phyloP scores from a whole-genome alignment of 2,329 filamentous ascomycete species.

The Monosporascus sp. region DNA sequence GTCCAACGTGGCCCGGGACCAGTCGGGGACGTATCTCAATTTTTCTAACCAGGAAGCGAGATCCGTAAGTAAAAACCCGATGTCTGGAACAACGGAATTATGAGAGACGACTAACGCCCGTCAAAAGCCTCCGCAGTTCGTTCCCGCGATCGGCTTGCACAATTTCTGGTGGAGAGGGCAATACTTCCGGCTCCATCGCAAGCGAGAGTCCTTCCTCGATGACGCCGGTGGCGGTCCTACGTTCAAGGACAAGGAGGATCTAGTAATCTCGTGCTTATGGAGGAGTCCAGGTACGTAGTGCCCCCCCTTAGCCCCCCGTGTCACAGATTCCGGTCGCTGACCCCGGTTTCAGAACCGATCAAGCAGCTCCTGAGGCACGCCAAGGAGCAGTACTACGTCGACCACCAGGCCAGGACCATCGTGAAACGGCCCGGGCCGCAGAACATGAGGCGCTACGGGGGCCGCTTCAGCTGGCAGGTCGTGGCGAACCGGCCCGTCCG shows the following conservation, averaged over 20 bases:
- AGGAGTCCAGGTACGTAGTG: conserved; percentile 31
- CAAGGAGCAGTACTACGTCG: conserved; percentile 46
- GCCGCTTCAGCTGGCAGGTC: conserved; percentile 45
- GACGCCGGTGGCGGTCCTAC: conserved; percentile 29
- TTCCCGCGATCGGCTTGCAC: conserved; percentile 49
- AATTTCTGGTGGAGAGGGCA: conserved; percentile 49
- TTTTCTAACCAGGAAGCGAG: conserved; percentile 54
- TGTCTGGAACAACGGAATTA: background rate
- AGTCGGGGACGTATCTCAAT: conserved; percentile 45
- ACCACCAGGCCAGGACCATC: conserved; percentile 51
- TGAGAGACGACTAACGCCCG: conserved; percentile 1
- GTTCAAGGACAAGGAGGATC: conserved; percentile 47
- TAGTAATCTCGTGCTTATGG: conserved; percentile 52
- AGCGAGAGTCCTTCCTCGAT: conserved; percentile 37
- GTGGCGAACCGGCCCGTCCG: conserved; percentile 61
- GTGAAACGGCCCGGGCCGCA: conserved; percentile 50
- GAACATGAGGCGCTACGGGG: conserved; percentile 39
- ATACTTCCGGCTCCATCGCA: conserved; percentile 44
- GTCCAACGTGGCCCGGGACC: conserved; percentile 24
- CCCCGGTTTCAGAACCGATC: conserved; percentile 37
- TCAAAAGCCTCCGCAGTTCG: conserved; percentile 42
- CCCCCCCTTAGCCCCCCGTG: background rate
- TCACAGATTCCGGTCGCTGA: background rate
- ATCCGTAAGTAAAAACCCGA: conserved; percentile 29
- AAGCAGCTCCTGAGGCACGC: conserved; percentile 50